Base-by-base conservation (phyloP, 495 filamentous ascomycete genomes). In the Chaetomium fimeti region DNA sequence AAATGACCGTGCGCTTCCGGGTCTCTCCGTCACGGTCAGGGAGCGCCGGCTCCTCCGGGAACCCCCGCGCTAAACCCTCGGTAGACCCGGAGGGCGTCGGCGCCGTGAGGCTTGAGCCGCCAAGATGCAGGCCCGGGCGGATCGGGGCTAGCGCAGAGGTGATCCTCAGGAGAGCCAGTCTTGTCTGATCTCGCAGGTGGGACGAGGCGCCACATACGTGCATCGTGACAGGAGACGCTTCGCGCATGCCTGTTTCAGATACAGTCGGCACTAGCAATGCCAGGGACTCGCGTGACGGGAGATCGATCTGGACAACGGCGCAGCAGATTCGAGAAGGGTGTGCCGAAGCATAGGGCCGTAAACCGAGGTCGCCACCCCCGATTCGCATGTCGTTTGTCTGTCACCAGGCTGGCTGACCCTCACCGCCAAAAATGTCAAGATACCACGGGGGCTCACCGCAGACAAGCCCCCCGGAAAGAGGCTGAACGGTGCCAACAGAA, bases 111-210 rank as follows among this genome's bases (percentile, higher is more conserved):
- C 47, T 64, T 20, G 20, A 40, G 18, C 38, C n/a, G 56, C 62
- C 48, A 60, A 65, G 57, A 5, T 56, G 65, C 54, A 68, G 54
- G 66, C 40, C 47, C 49, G 36, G 62, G 45, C 61, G 47, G 47
- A 68, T 65, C 62, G 58, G 54, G 66, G 43, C 58, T 65, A 65
- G 66, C 59, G 58, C 59, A 53, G 62, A 62, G 6, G 29, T 58
- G 52, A 58, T 62, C 59, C 9, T 51, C 61, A 47, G 1, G 18
- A 57, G 63, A 28, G 48, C n/a, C n/a, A n/a, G n/a, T n/a, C n/a
- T n/a, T n/a, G n/a, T n/a, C 15, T 27, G 15, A 53, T 29, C 25
- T 29, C 4, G 15, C 11, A 32, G 57, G 56, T 45, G 40, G 32
- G 40, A 20, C 60, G 29, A 15, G 40, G 40, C 62, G 62, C 62